Evolutionary conservation across 1,139 yeast species (phyloP), one percentile per base, ranked within the genome.

Genomic region (Candida sp.): DNA sequence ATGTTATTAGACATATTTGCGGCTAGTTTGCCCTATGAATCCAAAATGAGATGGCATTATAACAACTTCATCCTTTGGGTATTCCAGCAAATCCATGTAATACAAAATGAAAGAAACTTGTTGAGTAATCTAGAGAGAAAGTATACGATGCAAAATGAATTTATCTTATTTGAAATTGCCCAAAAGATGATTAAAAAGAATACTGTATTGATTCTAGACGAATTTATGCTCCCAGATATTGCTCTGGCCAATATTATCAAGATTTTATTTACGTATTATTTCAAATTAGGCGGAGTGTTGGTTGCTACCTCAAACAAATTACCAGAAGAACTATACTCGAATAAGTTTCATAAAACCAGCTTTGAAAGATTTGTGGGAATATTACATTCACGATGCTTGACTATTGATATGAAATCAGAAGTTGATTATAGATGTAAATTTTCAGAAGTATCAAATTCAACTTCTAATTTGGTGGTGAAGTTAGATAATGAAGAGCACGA

Each of bases 1-100:
- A 79, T 84, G 84, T 59, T 84, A 40, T 79, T 84, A 81, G 90
- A 84, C 52, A 75, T 84, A 21, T 84, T 84, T 65, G 89, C 89
- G 1, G 69, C 72, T 37, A 73, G 84, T 1, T 63, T 84, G 33
- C 91, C 90, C 0, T 80, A 81, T 49, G 66, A 70, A 22, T 76
- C 84, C 2, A 85, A 85, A 55, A 75, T 79, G 67, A 67, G 91
- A 46, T 81, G 88, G 82, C 91, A 84, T 55, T 84, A 81, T 55
- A 79, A 80, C 51, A 82, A 79, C 49, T 84, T 85, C 55, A 84
- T 84, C 58, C 66, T 84, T 3, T 82, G 86, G 82, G 81, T 84
- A 0, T 83, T 77, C 50, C 70, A 73, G 35, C 84, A 82, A 54
- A 82, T 84, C 54, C 86, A 84, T 55, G 51, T 60, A 8, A 73